Conservation (phyloP, 345 rosid genomes). For the Barbarea vulgaris region DNA sequence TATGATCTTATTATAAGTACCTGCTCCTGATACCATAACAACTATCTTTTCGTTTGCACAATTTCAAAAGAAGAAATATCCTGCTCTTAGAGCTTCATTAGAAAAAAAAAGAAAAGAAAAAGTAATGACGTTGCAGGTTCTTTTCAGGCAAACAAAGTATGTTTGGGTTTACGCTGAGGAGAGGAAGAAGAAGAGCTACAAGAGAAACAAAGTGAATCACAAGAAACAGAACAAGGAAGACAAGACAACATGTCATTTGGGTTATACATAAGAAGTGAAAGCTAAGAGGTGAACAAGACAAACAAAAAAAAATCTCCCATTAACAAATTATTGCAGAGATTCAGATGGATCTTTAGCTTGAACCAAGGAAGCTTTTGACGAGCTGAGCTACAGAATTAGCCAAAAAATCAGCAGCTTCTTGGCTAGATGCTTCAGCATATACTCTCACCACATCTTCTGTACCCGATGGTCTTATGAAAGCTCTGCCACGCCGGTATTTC, state of each 20-base stretch:
- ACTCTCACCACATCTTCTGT: constrained; percentile 94
- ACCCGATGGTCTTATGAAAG: constrained; percentile 87
- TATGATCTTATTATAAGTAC: constrained; percentile 21
- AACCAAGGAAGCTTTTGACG: constrained; percentile 66
- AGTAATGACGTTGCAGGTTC: not conserved
- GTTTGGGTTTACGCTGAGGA: not conserved
- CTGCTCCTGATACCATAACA: constrained; percentile 11
- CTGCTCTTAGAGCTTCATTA: constrained; percentile 1
- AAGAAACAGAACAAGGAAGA: constrained; percentile 4
- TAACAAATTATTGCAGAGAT: constrained; percentile 15
- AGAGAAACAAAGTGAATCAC: constrained; percentile 6
- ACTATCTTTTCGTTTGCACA: not conserved
- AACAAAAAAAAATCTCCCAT: not conserved
- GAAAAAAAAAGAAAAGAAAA: not conserved
- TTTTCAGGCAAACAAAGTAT: not conserved
- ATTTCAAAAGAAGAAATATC: not conserved
- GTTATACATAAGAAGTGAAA: constrained; percentile 24
- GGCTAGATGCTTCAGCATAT: constrained; percentile 90
- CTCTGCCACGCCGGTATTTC: constrained; percentile 63
- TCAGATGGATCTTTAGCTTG: constrained; percentile 18
- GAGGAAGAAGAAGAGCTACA: not conserved
- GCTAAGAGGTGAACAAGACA: not conserved
- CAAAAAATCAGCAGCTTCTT: constrained; percentile 75
- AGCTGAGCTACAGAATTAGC: constrained; percentile 69
- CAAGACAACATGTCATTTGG: constrained; percentile 17